These are phyloP conservation scores for Tulasnella sp. DNA, from an alignment of 768 basidiomycete genomes.

Conservation along the genomic window DNA sequence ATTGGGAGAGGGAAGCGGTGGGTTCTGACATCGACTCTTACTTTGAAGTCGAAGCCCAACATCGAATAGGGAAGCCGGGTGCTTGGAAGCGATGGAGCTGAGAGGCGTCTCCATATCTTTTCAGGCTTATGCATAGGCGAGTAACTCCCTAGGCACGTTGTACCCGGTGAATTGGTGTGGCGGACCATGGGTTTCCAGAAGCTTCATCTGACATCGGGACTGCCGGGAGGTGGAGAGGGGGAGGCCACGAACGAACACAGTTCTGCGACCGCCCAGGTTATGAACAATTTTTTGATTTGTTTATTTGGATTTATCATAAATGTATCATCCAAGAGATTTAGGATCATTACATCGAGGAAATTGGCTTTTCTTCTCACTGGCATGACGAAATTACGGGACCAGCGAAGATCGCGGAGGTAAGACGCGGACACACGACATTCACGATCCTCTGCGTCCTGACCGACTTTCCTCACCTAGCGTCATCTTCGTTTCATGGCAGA, in stretches of 20 bases:
- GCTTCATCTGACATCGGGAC: too few relatives aligned
- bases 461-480: slow-evolving; percentile 8
- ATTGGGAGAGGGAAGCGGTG: not conserved
- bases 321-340: too few relatives aligned
- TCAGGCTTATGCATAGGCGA: not conserved
- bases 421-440: not conserved
- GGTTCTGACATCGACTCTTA: not conserved
- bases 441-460: slow-evolving; percentile 1
- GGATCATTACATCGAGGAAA: not conserved
- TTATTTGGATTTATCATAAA: not conserved
- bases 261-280: too few relatives aligned
- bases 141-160: not conserved
- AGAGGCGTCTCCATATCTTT: not conserved
- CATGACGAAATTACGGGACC: not conserved
- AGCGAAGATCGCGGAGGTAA: not conserved
- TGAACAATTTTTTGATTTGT: not conserved
- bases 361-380: not conserved
- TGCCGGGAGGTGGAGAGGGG: too few relatives aligned
- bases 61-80: not conserved
- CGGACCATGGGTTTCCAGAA: not conserved
- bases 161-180: not conserved
- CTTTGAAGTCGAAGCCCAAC: not conserved
- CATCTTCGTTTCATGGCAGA: not conserved
- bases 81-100: not conserved
- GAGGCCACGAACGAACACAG: not conserved